These are phyloP conservation scores for Debaryomyces subglobosus DNA, from an alignment of 1,139 yeast species.

Conservation along the genomic window DNA sequence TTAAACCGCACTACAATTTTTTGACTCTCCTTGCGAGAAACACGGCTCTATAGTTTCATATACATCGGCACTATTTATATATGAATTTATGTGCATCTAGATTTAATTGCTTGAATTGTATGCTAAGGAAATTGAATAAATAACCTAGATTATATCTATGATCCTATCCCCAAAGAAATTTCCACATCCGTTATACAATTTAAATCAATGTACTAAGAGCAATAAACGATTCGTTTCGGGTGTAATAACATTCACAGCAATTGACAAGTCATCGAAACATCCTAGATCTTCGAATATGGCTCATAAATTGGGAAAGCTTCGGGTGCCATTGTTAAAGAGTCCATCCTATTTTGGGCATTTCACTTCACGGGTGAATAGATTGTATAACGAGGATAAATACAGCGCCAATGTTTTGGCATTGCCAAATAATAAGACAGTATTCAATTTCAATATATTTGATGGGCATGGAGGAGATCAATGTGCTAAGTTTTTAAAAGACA, in stretches of 20 bases:
- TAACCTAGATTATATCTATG: slow-evolving; percentile 1
- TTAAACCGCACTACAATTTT: slow-evolving; percentile 2
- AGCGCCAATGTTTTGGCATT: slow-evolving; percentile 59
- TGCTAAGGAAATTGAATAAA: slow-evolving; percentile 1
- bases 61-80: not conserved
- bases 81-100: not conserved
- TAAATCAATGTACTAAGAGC: not conserved
- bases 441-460: slow-evolving; percentile 79
- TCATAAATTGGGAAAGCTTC: slow-evolving; percentile 29
- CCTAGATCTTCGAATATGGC: not conserved
- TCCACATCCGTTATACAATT: not conserved
- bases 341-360: slow-evolving; percentile 84
- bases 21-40: not conserved
- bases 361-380: slow-evolving; percentile 73
- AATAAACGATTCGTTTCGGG: slow-evolving; percentile 18
- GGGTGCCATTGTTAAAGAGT: slow-evolving; percentile 62
- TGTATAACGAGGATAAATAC: slow-evolving; percentile 80
- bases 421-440: slow-evolving; percentile 30
- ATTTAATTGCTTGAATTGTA: not conserved
- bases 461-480: slow-evolving; percentile 94
- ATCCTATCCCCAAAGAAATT: not conserved
- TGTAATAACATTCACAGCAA: slow-evolving; percentile 32
- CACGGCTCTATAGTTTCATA: not conserved
- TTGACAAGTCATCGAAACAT: slow-evolving; percentile 20
- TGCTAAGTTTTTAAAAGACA: slow-evolving; percentile 56